These are phyloP conservation scores for Lipomyces sp. DNA, from an alignment of 805 yeast genomes.

Conservation along the genomic window DNA sequence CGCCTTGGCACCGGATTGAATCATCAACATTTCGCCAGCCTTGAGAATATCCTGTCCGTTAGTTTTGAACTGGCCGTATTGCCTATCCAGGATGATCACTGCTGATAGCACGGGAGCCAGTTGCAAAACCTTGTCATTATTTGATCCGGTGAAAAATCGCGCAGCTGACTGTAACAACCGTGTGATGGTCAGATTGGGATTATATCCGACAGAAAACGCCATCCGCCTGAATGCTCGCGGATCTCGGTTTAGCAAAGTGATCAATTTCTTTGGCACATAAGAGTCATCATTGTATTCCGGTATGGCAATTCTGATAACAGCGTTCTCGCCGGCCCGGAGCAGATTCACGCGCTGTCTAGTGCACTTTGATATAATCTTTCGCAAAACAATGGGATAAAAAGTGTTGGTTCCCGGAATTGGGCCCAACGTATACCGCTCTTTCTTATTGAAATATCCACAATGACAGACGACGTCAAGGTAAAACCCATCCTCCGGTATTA, in stretches of 20 bases:
- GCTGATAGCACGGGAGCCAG: background rate
- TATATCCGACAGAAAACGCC: background rate
- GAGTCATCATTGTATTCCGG: background rate
- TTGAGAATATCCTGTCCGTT: conserved; percentile 1
- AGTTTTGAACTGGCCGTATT: conserved; percentile 3
- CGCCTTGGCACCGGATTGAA: conserved; percentile 2
- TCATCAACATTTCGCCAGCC: conserved; percentile 1
- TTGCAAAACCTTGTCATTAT: background rate
- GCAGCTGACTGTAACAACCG: background rate
- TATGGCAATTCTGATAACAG: conserved; percentile 10
- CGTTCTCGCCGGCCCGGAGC: conserved; percentile 8
- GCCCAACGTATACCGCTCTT: conserved; percentile 9
- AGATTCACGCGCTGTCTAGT: background rate
- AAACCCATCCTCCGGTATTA: conserved; percentile 11
- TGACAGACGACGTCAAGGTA: conserved; percentile 15
- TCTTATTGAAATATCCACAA: conserved; percentile 6
- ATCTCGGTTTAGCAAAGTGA: background rate
- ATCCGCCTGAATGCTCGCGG: conserved; percentile 1
- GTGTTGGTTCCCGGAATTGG: conserved; percentile 11
- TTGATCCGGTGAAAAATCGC: background rate
- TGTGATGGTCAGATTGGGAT: background rate
- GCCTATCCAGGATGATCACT: background rate
- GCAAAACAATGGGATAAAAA: conserved; percentile 3
- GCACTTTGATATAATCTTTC: conserved; percentile 14
- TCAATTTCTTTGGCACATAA: background rate